These are phyloP conservation scores for Saturnispora gosingensis DNA, from an alignment of 805 yeast species.

Conservation along the genomic window DNA sequence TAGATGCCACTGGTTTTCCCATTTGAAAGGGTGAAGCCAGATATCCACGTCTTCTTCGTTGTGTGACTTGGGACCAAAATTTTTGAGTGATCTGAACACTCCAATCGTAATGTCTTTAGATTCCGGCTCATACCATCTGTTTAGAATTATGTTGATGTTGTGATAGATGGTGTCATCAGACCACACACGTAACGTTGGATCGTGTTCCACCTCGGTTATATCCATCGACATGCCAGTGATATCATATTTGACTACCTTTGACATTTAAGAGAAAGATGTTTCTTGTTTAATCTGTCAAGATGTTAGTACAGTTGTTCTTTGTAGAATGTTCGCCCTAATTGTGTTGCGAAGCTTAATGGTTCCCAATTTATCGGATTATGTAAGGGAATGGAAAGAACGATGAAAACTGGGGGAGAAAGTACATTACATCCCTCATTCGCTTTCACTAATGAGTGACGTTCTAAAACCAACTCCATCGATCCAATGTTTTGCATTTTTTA, in stretches of 20 bases:
- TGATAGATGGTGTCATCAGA: constrained; percentile 3
- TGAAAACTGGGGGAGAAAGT: not conserved
- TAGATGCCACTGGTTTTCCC: constrained; percentile 27
- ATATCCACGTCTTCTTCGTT: constrained; percentile 11
- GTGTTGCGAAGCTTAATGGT: not conserved
- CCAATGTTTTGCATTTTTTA: not conserved
- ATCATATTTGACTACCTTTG: not conserved
- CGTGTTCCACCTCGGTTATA: constrained; percentile 6
- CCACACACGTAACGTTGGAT: constrained; percentile 2
- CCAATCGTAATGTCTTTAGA: not conserved
- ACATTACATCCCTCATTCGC: not conserved
- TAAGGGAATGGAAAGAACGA: not conserved
- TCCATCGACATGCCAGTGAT: constrained; percentile 10
- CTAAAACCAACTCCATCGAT: not conserved
- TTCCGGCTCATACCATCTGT: constrained; percentile 2
- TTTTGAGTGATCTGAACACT: constrained; percentile 16
- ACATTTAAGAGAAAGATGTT: not conserved
- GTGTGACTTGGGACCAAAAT: constrained; percentile 23
- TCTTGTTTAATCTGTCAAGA: not conserved
- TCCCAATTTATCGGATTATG: not conserved
- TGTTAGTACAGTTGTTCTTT: not conserved
- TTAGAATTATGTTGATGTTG: constrained; percentile 3
- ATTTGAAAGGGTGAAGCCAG: constrained; percentile 25
- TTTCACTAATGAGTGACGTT: not conserved
- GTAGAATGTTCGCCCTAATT: not conserved